Conservation (phyloP, 331 rosid genomes). For the Cydonia oblonga region DNA sequence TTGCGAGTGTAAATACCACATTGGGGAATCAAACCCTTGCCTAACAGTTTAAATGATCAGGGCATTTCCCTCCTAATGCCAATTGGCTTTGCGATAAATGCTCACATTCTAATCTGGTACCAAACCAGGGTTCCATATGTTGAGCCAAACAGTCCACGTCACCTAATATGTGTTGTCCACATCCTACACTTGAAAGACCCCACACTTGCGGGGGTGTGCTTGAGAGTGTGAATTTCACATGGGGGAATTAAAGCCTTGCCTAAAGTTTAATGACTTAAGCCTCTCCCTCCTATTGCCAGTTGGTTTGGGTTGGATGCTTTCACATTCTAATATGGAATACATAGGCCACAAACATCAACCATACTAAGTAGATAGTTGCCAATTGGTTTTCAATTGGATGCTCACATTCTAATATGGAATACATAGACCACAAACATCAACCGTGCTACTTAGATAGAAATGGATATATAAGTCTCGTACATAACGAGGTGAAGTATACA, state of each 20-base stretch:
- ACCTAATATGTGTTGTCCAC: neutral
- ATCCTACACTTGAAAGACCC: neutral
- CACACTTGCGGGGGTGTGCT: neutral
- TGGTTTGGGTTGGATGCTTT: neutral
- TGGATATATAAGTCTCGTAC: neutral
- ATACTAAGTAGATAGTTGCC: neutral
- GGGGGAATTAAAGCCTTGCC: neutral
- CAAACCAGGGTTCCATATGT: neutral
- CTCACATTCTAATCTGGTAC: neutral
- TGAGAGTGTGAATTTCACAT: neutral
- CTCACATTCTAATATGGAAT: neutral
- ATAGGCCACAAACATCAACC: neutral
- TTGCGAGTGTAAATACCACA: neutral
- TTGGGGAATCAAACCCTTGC: neutral
- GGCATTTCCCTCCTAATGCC: neutral
- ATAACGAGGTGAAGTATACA: neutral
- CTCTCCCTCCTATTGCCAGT: neutral
- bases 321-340: neutral
- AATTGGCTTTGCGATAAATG: neutral
- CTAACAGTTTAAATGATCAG: neutral
- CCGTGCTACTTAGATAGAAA: neutral
- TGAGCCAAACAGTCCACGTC: neutral
- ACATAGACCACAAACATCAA: neutral
- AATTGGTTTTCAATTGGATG: neutral
- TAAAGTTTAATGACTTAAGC: neutral